These are phyloP conservation scores for Thielaviopsis cerberus DNA, from an alignment of 2,329 filamentous ascomycete genomes.

Conservation along the genomic window DNA sequence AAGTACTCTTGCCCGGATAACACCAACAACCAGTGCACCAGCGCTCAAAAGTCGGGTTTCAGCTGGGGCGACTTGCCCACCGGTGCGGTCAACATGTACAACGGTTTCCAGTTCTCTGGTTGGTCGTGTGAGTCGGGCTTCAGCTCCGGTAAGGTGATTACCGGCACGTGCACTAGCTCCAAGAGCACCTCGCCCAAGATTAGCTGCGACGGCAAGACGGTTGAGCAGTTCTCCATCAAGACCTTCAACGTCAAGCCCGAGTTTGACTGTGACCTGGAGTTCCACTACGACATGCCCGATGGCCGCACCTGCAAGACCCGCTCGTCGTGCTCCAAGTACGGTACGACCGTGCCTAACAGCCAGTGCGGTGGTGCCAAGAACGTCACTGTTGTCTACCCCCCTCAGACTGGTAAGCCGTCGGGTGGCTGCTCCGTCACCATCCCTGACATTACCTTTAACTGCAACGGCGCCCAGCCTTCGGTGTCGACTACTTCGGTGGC, in stretches of 20 bases:
- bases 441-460: conserved; percentile 60
- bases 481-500: conserved; percentile 11
- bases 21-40: conserved; percentile 58
- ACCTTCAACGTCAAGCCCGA: conserved; percentile 55
- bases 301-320: conserved; percentile 67
- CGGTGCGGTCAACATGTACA: conserved; percentile 47
- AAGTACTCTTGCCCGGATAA: conserved; percentile 51
- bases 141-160: conserved; percentile 42
- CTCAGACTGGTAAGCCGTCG: conserved; percentile 37
- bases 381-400: conserved; percentile 51
- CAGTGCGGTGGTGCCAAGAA: conserved; percentile 84
- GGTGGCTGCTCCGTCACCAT: conserved; percentile 52
- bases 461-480: conserved; percentile 21
- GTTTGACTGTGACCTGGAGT: conserved; percentile 61
- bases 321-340: conserved; percentile 44
- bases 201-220: conserved; percentile 26
- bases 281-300: conserved; percentile 75
- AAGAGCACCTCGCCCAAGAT: conserved; percentile 38
- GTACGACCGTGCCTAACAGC: conserved; percentile 56
- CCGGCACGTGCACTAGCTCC: conserved; percentile 31
- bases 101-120: conserved; percentile 55
- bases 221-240: conserved; percentile 53
- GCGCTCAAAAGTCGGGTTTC: conserved; percentile 52
- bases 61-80: conserved; percentile 45
- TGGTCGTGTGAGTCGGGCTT: conserved; percentile 44